Conservation (phyloP, 768 basidiomycete genomes). For the Lactarius pseudohatsudake region DNA sequence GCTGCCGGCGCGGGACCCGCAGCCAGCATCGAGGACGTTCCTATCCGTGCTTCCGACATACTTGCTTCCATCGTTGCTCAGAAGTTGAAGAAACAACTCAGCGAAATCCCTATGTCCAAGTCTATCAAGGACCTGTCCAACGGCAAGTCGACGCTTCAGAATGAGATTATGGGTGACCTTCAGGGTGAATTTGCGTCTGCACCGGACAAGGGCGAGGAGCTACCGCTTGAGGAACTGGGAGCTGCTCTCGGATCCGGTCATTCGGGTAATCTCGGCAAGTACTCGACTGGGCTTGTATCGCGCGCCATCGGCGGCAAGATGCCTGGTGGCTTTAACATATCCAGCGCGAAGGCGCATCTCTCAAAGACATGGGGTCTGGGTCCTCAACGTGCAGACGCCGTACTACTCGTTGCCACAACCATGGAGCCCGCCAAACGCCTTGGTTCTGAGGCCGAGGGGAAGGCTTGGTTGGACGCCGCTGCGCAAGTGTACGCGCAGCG, state of each 20-base stretch:
- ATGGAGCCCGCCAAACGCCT: conserved; percentile 94
- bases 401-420: conserved; percentile 87
- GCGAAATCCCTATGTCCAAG: conserved; percentile 87
- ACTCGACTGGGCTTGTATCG: conserved; percentile 85
- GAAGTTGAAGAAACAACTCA: conserved; percentile 94
- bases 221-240: conserved; percentile 94
- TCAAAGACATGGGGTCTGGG: conserved; percentile 97
- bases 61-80: conserved; percentile 89
- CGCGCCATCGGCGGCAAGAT: conserved; percentile 94
- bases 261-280: conserved; percentile 88
- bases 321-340: conserved; percentile 97
- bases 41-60: conserved; percentile 88
- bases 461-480: conserved; percentile 87
- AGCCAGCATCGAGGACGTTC: conserved; percentile 81
- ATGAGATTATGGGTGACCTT: conserved; percentile 96
- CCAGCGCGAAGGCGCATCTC: conserved; percentile 85
- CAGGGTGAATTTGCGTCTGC: conserved; percentile 93
- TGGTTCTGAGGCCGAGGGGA: conserved; percentile 87
- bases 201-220: conserved; percentile 97
- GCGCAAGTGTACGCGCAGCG: conserved; percentile 86
- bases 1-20: conserved; percentile 45
- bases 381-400: conserved; percentile 81
- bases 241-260: conserved; percentile 79
- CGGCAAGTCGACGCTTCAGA: conserved; percentile 98
- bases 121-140: conserved; percentile 98